Evolutionary conservation across 2,329 filamentous ascomycete genomes (phyloP), one percentile per base, ranked within the genome.

Genomic region (Stemphylium vesicarium): DNA sequence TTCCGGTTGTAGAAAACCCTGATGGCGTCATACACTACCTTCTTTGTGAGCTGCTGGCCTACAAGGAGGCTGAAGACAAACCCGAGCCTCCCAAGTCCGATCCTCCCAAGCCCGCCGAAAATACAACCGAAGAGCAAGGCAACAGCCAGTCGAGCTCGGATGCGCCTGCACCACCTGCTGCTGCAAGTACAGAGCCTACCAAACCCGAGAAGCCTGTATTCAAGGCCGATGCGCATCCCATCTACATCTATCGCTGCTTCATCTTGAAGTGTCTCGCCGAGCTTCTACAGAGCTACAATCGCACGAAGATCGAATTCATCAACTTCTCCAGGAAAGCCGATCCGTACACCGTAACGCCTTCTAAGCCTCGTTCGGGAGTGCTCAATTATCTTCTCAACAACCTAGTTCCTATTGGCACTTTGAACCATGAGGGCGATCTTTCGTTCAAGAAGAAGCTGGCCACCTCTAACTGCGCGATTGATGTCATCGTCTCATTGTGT

Each of bases 241-340:
- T 96, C 56, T 99, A 96, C 77, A 88, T 98, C 48, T 99, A 98
- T 71, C 87, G 95, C 42, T 97, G 94, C 78, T 97, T 98, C 79
- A 80, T 99, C 46, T 84, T 99, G 29, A 92, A 95, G 71, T 96
- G 93, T 69, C 80, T 99, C 35, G 88, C 92, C 0, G 95, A 99
- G 75, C 84, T 99, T 12, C 81, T 99, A 12, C 88, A 90, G 53
- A 96, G 90, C 69, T 99, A 98, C 78, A 96, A 92, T 65, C 88
- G 92, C 49, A 91, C 92, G 8, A 99, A 99, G 81, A 86, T 99
- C 38, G 96, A 99, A 73, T 98, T 99, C 73, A 97, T 99, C 80
- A 98, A 97, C 75, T 99, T 97, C 79, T 98, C 96, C 63, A 88
- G 94, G 57, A 96, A 93, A 70, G 89, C 91, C 6, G 91, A 94